Evolutionary conservation across 768 basidiomycete species (phyloP).

Genomic region (Obba rivulosa): DNA sequence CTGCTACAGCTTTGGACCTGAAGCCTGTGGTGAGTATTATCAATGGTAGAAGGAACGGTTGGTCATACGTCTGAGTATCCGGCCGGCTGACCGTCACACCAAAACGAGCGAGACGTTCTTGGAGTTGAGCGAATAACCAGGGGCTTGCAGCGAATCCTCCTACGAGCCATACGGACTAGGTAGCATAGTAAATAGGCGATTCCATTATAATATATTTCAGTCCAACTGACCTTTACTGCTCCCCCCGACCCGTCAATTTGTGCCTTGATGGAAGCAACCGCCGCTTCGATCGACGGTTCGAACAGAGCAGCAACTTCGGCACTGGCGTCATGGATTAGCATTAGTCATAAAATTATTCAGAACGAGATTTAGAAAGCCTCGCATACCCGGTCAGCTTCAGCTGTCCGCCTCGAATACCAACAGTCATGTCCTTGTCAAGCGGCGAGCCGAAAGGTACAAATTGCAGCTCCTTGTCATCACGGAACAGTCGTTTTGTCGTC

Average conservation of each 20-base stretch:
- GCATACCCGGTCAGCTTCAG: conserved; percentile 65
- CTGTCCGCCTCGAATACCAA: conserved; percentile 68
- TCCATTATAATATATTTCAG: neutral
- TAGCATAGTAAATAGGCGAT: neutral
- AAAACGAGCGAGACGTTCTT: conserved; percentile 55
- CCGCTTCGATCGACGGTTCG: conserved; percentile 74
- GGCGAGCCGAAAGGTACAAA: conserved; percentile 77
- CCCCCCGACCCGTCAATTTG: conserved; percentile 69
- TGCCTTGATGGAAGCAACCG: conserved; percentile 58
- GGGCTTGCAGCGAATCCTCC: conserved; percentile 82
- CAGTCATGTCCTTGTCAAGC: conserved; percentile 64
- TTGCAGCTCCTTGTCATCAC: conserved; percentile 60
- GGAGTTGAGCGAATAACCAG: conserved; percentile 72
- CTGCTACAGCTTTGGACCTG: conserved; percentile 82
- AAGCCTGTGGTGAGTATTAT: conserved; percentile 1
- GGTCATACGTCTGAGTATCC: conserved; percentile 69
- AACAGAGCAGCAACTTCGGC: conserved; percentile 64
- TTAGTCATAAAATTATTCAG: neutral
- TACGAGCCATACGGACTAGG: conserved; percentile 80
- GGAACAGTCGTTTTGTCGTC: conserved; percentile 75
- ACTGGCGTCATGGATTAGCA: conserved; percentile 13
- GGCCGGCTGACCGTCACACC: conserved; percentile 65
- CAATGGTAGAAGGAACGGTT: neutral
- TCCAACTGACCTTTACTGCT: conserved; percentile 48
- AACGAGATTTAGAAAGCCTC: neutral